Conservation (phyloP, 352 stramenopile genomes). For the Bremia lactucae region DNA sequence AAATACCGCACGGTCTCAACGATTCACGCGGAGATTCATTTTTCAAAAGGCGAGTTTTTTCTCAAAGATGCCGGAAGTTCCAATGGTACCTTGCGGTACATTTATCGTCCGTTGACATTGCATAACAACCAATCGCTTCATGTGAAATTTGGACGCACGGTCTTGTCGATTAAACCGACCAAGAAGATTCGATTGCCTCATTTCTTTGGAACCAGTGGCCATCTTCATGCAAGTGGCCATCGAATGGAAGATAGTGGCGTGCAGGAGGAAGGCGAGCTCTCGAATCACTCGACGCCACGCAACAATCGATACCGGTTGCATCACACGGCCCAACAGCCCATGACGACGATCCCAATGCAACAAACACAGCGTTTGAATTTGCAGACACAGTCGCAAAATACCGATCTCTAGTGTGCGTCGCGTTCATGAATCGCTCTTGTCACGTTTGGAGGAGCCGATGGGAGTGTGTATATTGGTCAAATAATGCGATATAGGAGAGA, state of each 20-base stretch:
- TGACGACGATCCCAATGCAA: constrained; percentile 19
- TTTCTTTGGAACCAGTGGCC: constrained; percentile 56
- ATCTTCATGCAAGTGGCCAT: constrained; percentile 36
- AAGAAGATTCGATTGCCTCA: constrained; percentile 84
- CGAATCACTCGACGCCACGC: constrained; percentile 44
- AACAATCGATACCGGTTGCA: constrained; percentile 57
- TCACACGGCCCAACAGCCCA: constrained; percentile 29
- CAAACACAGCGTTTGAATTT: constrained; percentile 26
- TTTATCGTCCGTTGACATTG: constrained; percentile 88
- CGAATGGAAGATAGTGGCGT: constrained; percentile 43
- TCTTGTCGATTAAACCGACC: constrained; percentile 81
- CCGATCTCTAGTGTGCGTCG: constrained; percentile 61
- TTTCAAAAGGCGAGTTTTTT: constrained; percentile 90
- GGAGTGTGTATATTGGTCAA: too few relatives aligned
- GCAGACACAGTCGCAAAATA: constrained; percentile 59
- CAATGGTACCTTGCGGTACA: constrained; percentile 90
- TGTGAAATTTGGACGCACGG: constrained; percentile 79
- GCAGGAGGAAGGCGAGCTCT: constrained; percentile 53
- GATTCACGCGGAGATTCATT: constrained; percentile 90
- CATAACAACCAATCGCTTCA: constrained; percentile 83
- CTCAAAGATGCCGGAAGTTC: constrained; percentile 90
- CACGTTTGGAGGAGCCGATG: too few relatives aligned
- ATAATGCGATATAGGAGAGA: too few relatives aligned
- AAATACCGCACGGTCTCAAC: constrained; percentile 93
- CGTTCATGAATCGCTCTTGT: too few relatives aligned